Evolutionary conservation across 352 stramenopile genomes (phyloP), one percentile per base, ranked within the genome.

Genomic region (Phytophthora hibernalis): DNA sequence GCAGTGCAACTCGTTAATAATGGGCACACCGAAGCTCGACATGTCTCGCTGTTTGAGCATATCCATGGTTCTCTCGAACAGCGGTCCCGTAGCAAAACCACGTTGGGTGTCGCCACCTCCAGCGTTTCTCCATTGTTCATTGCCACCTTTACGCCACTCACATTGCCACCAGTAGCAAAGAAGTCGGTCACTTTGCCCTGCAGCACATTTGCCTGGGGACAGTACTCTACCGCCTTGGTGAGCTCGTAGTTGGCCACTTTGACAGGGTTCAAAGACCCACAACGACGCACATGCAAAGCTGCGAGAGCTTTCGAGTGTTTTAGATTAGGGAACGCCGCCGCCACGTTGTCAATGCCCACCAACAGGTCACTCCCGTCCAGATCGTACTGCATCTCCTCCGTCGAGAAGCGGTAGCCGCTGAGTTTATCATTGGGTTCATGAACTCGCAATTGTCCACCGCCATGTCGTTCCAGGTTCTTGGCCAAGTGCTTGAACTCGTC

Each of bases 1-100:
- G 24, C 78, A 83, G 64, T 93, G 85, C 22, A 93, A 51, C 31
- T 93, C 85, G 43, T 93, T 90, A 57, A 91, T 80, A 62, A 93
- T 88, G 20, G 79, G 77, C 26, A 90, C 67, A 13, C 85, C 52
- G 40, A 79, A 88, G 62, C 70, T 82, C 21, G 80, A 87, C 40
- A 89, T 53, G 16, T 76, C 68, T 2, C 75, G 63, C 57, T 83
- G 72, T 54, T 81, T 85, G 18, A 93, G 70, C 56, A 93, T 63
- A 22, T 63, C 66, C 20, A 93, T 30, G n/a, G 85, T 91, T 26
- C 83, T 72, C 54, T 91, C 78, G 30, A 91, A 87, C 28, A 90
- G 64, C 21, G 85, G 85, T 5, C 85, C 83, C 5, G 83, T 91
- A 12, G 85, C 83, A 52, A 92, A 18, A 92, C 85, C 26, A 92